Evolutionary conservation across 345 rosid genomes (phyloP), one percentile per base, ranked within the genome.

Genomic region (Corchorus olitorius): DNA sequence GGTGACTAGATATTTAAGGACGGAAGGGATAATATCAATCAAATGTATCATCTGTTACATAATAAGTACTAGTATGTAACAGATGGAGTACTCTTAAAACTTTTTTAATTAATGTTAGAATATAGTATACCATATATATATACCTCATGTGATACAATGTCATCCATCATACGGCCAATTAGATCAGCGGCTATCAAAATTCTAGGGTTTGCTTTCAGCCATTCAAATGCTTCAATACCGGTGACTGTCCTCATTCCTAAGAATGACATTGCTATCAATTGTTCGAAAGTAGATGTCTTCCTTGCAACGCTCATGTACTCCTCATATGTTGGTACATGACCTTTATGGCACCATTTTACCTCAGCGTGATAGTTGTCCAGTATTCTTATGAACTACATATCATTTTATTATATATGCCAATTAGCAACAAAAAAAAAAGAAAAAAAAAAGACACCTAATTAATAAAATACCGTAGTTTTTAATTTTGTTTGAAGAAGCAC

Each of bases 121-220:
- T n/a, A n/a, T n/a, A n/a, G n/a, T n/a, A n/a, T n/a, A n/a, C n/a
- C n/a, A n/a, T 43, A 2, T 43, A 43, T 43, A 43, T 43, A 43
- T 41, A 65, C 54, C 71, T 66, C 12, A 45, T 45, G 71, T 11
- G 71, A 43, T 4, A 2, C 17, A 11, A 20, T 66, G 35, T 66
- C 71, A 66, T 66, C 71, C 71, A 66, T 66, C 17, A 66, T 2
- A 66, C 71, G 71, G 20, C 71, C 71, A 5, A 66, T 66, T 10
- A 11, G 2, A 66, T 66, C 20, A 39, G 4, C 1, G 9, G 69
- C 50, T 33, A 9, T 17, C 15, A 65, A 17, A 41, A 65, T 65
- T 65, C 13, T 50, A 4, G 54, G 17, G 14, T 50, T 5, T 14
- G 54, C 14, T 50, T 50, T 13, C 54, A 50, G 54, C 54, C 54